phyloP scores from a whole-genome alignment of 495 filamentous ascomycete species.

The Trichoderma asperelloides region DNA sequence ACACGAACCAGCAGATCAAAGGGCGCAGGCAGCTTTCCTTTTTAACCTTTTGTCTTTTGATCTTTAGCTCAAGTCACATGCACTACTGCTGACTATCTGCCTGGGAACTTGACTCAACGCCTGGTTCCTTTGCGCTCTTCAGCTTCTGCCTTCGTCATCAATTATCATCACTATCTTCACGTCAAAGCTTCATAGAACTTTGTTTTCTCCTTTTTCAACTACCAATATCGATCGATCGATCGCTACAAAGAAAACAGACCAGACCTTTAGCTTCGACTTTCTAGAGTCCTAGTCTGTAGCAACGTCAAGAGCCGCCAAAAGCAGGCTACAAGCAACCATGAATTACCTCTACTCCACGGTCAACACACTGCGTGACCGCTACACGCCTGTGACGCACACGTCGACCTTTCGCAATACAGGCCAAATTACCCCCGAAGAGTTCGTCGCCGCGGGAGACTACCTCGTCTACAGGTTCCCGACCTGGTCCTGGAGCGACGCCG shows the following conservation, averaged over 20 bases:
- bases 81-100: neutral
- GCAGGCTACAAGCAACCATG: slow-evolving; percentile 24
- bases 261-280: too few species aligned
- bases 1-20: neutral
- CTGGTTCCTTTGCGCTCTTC: neutral
- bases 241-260: too few species aligned
- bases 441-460: slow-evolving; percentile 91
- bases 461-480: slow-evolving; percentile 98
- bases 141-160: neutral
- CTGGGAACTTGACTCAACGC: neutral
- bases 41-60: neutral
- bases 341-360: slow-evolving; percentile 68
- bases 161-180: too few species aligned
- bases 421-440: slow-evolving; percentile 96
- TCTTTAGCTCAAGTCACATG: neutral
- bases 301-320: too few species aligned
- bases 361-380: slow-evolving; percentile 78
- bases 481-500: slow-evolving; percentile 94
- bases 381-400: slow-evolving; percentile 76
- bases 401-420: slow-evolving; percentile 91
- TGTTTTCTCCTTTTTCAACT: too few species aligned
- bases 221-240: too few species aligned
- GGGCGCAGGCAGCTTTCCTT: too few species aligned
- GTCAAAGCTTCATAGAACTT: too few species aligned
- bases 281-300: too few species aligned